These are phyloP conservation scores for Pythium brassicae DNA, from an alignment of 352 stramenopile species.

Conservation along the genomic window DNA sequence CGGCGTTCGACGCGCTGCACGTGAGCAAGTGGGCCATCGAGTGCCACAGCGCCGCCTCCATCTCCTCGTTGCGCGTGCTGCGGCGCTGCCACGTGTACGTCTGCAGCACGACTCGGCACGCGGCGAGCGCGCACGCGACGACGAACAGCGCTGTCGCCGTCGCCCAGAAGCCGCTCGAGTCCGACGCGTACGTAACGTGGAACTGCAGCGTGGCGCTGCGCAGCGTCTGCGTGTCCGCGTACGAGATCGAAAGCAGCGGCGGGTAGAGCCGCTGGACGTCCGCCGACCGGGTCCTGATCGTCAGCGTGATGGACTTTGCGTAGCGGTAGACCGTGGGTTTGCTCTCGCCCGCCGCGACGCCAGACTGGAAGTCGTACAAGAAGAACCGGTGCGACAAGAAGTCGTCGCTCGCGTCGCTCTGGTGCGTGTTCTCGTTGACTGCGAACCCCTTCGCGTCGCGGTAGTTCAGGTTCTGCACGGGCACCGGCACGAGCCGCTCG, in stretches of 20 bases:
- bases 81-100: constrained; percentile 87
- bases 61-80: constrained; percentile 64
- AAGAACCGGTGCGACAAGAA: constrained; percentile 91
- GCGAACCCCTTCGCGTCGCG: constrained; percentile 47
- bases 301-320: constrained; percentile 63
- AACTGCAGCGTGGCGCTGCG: constrained; percentile 40
- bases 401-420: constrained; percentile 69
- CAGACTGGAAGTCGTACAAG: constrained; percentile 83
- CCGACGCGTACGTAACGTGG: constrained; percentile 85
- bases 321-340: constrained; percentile 65
- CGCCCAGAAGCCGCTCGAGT: constrained; percentile 75
- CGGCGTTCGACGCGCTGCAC: constrained; percentile 36
- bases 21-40: constrained; percentile 37
- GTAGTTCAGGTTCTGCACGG: constrained; percentile 86
- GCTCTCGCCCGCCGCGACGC: constrained; percentile 37
- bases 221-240: constrained; percentile 48
- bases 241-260: constrained; percentile 75
- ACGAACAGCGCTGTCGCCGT: constrained; percentile 72
- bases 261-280: constrained; percentile 53
- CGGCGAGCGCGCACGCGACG: constrained; percentile 48
- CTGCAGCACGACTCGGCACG: constrained; percentile 56
- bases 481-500: constrained; percentile 75
- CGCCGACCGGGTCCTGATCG: constrained; percentile 44
- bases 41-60: constrained; percentile 43
- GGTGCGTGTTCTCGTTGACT: constrained; percentile 73